phyloP scores from a whole-genome alignment of 495 filamentous ascomycete genomes.

The Saxophila tyrrhenica region DNA sequence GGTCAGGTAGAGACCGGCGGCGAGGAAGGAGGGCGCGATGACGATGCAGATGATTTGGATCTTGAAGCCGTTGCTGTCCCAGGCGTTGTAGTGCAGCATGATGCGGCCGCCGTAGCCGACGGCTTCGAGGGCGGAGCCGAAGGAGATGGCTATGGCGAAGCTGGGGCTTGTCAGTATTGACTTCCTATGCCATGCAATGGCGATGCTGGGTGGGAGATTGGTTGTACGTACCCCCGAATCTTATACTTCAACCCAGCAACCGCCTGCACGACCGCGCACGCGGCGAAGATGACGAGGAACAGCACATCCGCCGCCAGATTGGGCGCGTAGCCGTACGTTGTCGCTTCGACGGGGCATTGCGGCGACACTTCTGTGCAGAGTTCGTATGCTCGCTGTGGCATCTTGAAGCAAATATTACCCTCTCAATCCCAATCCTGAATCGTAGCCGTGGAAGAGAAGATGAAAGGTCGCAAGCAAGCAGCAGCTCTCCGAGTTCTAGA shows the following conservation, averaged over 20 bases:
- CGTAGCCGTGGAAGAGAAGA: neutral
- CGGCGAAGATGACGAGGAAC: conserved; percentile 16
- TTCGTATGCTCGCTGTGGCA: too few species aligned
- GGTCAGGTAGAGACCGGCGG: conserved; percentile 51
- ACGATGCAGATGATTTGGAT: conserved; percentile 41
- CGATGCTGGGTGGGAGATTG: too few species aligned
- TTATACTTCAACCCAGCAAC: conserved; percentile 7
- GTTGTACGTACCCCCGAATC: conserved; percentile 2
- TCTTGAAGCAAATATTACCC: too few species aligned
- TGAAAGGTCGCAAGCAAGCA: neutral
- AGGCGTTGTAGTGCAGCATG: conserved; percentile 15
- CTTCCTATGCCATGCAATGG: too few species aligned
- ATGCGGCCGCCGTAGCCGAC: conserved; percentile 20
- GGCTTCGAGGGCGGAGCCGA: conserved; percentile 14
- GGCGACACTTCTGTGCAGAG: conserved; percentile 11
- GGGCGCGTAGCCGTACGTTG: conserved; percentile 14
- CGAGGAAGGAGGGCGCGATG: conserved; percentile 45
- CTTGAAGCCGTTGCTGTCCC: conserved; percentile 13
- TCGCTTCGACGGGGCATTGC: conserved; percentile 10
- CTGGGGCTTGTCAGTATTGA: neutral
- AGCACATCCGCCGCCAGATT: conserved; percentile 13
- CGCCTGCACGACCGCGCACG: conserved; percentile 13
- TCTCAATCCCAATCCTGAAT: too few species aligned
- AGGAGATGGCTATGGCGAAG: conserved; percentile 12
- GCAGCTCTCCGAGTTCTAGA: too few species aligned